Conservation (phyloP, 179 eudicot genomes). For the Spergularia azorica region DNA sequence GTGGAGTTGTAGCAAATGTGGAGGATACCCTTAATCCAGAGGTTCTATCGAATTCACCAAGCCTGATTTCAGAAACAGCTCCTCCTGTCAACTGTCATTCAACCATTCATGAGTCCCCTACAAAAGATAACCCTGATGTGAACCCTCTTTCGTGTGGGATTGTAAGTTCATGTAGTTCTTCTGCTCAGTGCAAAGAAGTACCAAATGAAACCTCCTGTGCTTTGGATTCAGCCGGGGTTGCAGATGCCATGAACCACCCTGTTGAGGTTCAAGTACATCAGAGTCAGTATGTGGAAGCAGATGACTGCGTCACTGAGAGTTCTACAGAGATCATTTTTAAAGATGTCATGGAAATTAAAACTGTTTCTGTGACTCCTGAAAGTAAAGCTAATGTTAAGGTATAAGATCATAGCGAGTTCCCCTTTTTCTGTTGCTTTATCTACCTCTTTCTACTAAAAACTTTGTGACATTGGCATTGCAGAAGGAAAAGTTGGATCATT, state of each 20-base stretch:
- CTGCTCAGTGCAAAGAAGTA: constrained; percentile 15
- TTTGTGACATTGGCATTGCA: constrained; percentile 18
- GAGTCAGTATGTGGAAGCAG: constrained; percentile 24
- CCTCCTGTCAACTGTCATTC: constrained; percentile 2
- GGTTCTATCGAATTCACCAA: constrained; percentile 1
- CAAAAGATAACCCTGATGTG: constrained; percentile 16
- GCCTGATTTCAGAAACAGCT: not conserved
- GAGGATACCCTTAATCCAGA: constrained; percentile 1
- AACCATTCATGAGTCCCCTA: constrained; percentile 14
- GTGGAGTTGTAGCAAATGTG: constrained; percentile 24
- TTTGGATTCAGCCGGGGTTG: constrained; percentile 8
- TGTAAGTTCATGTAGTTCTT: constrained; percentile 18
- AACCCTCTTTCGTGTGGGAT: constrained; percentile 19
- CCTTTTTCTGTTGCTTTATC: not conserved
- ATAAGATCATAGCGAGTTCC: constrained; percentile 7
- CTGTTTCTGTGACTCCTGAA: constrained; percentile 24
- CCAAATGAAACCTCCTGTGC: constrained; percentile 18
- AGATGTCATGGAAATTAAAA: constrained; percentile 21
- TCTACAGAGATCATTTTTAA: constrained; percentile 20
- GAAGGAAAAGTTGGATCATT: constrained; percentile 28
- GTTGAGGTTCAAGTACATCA: constrained; percentile 14
- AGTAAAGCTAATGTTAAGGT: constrained; percentile 35
- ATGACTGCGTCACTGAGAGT: constrained; percentile 25
- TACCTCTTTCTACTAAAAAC: not conserved
- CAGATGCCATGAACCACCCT: constrained; percentile 1